Base-by-base conservation (phyloP, 1,284 basidiomycete species). In the Blastosporella zonata region DNA sequence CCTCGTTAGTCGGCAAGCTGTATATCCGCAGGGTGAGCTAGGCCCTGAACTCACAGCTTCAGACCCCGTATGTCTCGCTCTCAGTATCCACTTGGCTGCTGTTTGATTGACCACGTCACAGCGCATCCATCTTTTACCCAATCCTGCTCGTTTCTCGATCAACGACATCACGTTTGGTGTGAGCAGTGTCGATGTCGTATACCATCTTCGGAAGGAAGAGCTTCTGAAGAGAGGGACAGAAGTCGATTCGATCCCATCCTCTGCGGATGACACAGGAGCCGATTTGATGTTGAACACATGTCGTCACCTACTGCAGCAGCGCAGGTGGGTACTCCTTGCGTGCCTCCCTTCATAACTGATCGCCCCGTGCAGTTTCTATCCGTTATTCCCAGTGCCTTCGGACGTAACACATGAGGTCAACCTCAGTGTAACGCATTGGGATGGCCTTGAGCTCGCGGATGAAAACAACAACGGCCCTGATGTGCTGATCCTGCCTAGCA, bases 161-260 rank as follows among this genome's bases (percentile, higher is more conserved):
- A 96, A 97, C 64, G 91, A 87, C 44, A 68, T 97, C 23, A 74
- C 81, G 1, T 87, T 99, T 56, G 90, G 79, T 0, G 75, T 81
- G 4, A 87, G 81, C 13, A 93, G 90, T 47, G 82, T 92, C 5
- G 97, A 99, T 64, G 79, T 87, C 0, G 71, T 99, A 20, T 94
- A 94, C 67, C 93, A 97, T 63, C 72, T 99, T 1, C 81, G 87
- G 45, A 86, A 84, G 53, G 90, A 97, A 59, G 92, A 97, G 63
- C 80, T 86, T 48, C 75, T 88, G 55, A 87, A 84, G 62, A 77
- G 80, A 23, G 84, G 84, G 2, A 73, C 79, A 46, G 88, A 88
- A 55, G 73, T 83, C 1, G 81, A 85, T 46, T 68, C 82, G 2
- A 67, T 76, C 5, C 54, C 71, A 21, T 61, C 67, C 3, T 60